Base-by-base conservation (phyloP, 495 filamentous ascomycete species). In the Aspergillus steynii region DNA sequence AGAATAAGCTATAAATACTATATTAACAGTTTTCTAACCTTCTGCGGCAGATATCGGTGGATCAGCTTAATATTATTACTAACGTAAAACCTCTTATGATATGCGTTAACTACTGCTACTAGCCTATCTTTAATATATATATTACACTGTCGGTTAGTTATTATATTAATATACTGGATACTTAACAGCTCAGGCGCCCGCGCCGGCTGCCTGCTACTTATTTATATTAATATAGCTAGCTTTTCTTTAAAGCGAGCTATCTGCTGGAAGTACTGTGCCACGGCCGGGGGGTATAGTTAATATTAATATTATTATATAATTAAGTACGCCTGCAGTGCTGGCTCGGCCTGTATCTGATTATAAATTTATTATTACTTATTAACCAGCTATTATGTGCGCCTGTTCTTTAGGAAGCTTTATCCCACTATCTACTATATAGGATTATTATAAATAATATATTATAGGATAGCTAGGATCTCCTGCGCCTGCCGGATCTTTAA, bases 141-240 rank as follows among this genome's bases (percentile, higher is more conserved):
- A 58, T 59, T 59, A 2, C 28, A 27, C 14, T 29, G 27, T 7
- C 31, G 50, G 8, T 58, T 58, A 2, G 29, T 58, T 10, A 49
- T 46, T 0, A 57, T 68, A 51, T 73, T 73, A 14, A 47, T 34
- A 55, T 62, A 26, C 55, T 61, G 61, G 14, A 75, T 34, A 28
- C 55, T 69, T 2, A 75, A 45, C 7, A 77, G 45, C 67, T 77
- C 68, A 0, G 58, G 62, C 5, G 61, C 66, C 14, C 73, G 58
- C 7, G 57, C 67, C 1, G 67, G 73, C 59, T 68, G 50, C 26
- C 74, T 64, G 3, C 47, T 59, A 4, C 61, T 59, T 14, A 72
- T 65, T 56, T 77, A 58, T 25, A 68, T 56, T 1, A 69, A 20
- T 1, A 73, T 29, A n/a, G 65, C 56, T 26, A 77, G 55, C 37